Conservation (phyloP, 257 asterid genomes). For the Rhazya stricta region DNA sequence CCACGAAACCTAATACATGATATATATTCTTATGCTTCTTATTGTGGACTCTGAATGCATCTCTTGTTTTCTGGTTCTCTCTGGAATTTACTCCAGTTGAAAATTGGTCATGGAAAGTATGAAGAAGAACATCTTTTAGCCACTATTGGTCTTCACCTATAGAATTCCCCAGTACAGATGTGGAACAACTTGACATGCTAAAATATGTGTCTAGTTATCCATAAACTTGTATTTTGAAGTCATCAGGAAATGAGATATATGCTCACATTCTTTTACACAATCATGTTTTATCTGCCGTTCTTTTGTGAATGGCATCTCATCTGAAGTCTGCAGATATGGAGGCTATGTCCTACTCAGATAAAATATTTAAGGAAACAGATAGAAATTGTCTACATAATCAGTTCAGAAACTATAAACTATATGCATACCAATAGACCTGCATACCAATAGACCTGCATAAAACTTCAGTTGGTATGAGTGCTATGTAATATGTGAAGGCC, state of each 20-base stretch:
- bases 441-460: no score
- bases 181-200: not conserved
- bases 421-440: not conserved
- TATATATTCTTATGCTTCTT: not conserved
- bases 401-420: not conserved
- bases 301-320: not conserved
- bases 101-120: not conserved
- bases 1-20: not conserved
- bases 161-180: not conserved
- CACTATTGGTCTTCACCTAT: not conserved
- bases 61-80: not conserved
- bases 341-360: not conserved
- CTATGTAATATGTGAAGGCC: not conserved
- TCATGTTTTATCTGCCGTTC: not conserved
- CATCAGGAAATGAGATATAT: not conserved
- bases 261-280: not conserved
- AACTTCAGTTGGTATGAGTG: not conserved
- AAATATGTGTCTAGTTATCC: not conserved
- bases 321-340: not conserved
- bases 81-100: not conserved
- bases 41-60: not conserved
- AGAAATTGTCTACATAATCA: not conserved
- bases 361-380: not conserved
- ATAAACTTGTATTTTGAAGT: not conserved
- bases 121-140: not conserved